Base-by-base conservation (phyloP, 306 rosid genomes). In the Castanea mollissima region DNA sequence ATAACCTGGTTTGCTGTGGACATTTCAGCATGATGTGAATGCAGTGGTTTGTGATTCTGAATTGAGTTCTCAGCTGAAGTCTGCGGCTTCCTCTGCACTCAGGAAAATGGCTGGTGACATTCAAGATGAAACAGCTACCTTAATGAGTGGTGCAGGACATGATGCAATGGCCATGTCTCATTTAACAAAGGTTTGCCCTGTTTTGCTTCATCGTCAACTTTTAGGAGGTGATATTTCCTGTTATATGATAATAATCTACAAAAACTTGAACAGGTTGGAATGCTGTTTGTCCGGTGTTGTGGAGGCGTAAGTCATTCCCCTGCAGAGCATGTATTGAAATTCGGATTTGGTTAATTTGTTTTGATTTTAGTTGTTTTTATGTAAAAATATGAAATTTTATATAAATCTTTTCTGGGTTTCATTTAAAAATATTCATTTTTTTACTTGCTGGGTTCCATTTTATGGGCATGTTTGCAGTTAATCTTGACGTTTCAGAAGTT, bases 91-190 rank as follows among this genome's bases (percentile, higher is more conserved):
- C 65, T 77, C 93, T 9, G 97, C 94, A 27, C 85, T 92, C 1
- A 86, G 82, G 79, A 89, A 83, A 76, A 86, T 91, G 94, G 86
- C 85, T 16, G 91, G 89, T 71, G 93, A 89, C 74, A 87, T 91
- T 78, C 91, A 84, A 74, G 93, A 85, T 38, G 89, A 95, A 77
- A 83, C 92, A 23, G 97, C 98, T 19, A 75, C 85, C 46, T 73
- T 95, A 69, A 95, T 91, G 96, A 95, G 99, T 79, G 98, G 98
- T 65, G 99, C 99, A 27, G 98, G 98, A 15, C 99, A 92, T 49
- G 99, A 95, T 83, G 96, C 98, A 31, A 95, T 95, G 99, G 98
- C 97, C 51, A 88, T 95, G 83, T 91, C 98, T 75, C 97, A 80
- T 84, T 85, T 95, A 71, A 92, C 99, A 7, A 92, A 91, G 98